Evolutionary conservation across 768 basidiomycete species (phyloP), one percentile per base, ranked within the genome.

Genomic region (Panaeolus cyanescens): DNA sequence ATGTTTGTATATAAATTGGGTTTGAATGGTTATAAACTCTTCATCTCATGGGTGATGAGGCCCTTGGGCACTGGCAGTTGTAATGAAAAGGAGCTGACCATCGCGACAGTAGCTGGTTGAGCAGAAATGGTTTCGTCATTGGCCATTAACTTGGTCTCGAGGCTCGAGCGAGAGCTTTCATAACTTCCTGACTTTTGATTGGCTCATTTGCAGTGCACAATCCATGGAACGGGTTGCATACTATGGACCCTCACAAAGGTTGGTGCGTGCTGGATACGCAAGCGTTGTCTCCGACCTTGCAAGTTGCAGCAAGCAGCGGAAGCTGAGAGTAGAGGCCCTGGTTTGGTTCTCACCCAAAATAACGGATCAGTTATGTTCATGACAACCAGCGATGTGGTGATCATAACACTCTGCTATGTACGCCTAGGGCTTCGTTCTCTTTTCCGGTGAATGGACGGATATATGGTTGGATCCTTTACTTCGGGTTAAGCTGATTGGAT

Each of bases 351-450:
- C 40, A 50, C 60, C 63, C 65, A 62, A 45, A 10, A 30, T 20
- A 64, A 15, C 63, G 63, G 63, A 59, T 62, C 61, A 62, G 58
- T 31, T 59, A 59, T 56, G 58, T 33, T 62, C 65, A 65, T 65
- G 67, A 66, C 67, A 66, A 68, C 67, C 59, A 53, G 59, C 40
- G 58, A 42, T 20, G 40, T 45, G 20, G 40, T 61, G 50, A 63
- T 63, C 32, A 30, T 54, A 39, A 45, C 50, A 32, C 34, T 55
- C 36, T 61, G 55, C 22, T 59, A 42, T 60, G 39, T 25, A 19
- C 28, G 36, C 32, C 33, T 32, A 40, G 59, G 32, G 25, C 36
- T 33, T 13, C 33, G 28, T 42, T 12, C 19, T 22, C 32, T 32
- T 56, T 56, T 55, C 34, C 54, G 36, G 55, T 32, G 40, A 36